Evolutionary conservation across 2,329 filamentous ascomycete species (phyloP).

Genomic region (Didymosphaeria variabile): DNA sequence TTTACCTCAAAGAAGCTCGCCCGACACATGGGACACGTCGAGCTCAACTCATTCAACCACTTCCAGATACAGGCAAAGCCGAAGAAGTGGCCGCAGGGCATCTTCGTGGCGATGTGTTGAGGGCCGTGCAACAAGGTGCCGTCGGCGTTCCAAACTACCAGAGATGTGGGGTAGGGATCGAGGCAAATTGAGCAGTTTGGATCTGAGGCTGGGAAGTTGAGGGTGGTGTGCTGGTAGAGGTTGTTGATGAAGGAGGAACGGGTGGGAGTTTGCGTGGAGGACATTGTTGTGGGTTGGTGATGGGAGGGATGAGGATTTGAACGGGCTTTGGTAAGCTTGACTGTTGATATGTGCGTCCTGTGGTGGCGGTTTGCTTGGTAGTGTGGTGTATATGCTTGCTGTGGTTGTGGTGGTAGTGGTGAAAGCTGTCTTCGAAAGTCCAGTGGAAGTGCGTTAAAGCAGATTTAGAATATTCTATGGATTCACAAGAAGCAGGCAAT

Average conservation of each 20-base stretch:
- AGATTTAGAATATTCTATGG: too few species aligned
- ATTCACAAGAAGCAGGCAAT: too few species aligned
- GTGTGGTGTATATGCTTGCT: background rate
- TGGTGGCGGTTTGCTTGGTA: too few species aligned
- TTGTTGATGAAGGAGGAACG: background rate
- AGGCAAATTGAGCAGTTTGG: background rate
- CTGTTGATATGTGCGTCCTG: too few species aligned
- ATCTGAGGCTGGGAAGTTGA: background rate
- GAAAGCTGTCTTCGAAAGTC: background rate
- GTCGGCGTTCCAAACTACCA: background rate
- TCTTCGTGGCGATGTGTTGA: background rate
- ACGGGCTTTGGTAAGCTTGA: too few species aligned
- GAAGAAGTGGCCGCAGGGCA: slow-evolving; percentile 1
- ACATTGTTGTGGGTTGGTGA: too few species aligned
- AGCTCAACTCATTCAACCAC: background rate
- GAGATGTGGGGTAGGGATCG: background rate
- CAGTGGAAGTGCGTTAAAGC: too few species aligned
- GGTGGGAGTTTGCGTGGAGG: too few species aligned
- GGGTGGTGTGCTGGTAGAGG: background rate
- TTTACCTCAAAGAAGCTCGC: background rate
- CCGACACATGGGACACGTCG: background rate
- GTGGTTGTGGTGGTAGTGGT: background rate
- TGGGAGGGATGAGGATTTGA: too few species aligned
- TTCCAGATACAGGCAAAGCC: background rate
- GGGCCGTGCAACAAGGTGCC: background rate